Conservation (phyloP, 1,284 basidiomycete species). For the Cryptococcus deneoformans region DNA sequence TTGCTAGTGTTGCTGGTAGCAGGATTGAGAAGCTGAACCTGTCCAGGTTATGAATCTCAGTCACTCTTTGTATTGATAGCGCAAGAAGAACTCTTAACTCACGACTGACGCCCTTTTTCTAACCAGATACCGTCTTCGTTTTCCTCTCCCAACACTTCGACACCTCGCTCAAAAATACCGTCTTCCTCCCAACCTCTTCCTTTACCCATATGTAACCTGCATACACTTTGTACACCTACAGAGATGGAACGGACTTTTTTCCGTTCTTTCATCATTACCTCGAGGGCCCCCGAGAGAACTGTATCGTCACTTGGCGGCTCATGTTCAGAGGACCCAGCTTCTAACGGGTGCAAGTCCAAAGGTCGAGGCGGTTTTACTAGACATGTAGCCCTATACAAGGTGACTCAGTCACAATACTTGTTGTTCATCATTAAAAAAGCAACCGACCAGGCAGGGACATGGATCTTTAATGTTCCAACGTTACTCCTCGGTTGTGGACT, state of each 20-base stretch:
- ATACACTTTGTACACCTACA: conserved; percentile 42
- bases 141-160: conserved; percentile 31
- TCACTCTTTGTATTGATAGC: background rate
- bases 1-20: conserved; percentile 39
- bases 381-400: conserved; percentile 30
- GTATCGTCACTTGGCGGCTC: conserved; percentile 45
- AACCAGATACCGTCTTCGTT: conserved; percentile 43
- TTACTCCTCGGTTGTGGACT: conserved; percentile 26
- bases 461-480: conserved; percentile 33
- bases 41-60: background rate
- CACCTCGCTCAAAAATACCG: conserved; percentile 44
- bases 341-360: conserved; percentile 32
- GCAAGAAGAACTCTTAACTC: conserved; percentile 3
- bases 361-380: conserved; percentile 34
- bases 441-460: conserved; percentile 40
- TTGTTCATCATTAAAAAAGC: background rate
- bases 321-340: conserved; percentile 15
- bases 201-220: conserved; percentile 32
- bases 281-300: conserved; percentile 44
- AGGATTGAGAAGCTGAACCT: conserved; percentile 37
- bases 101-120: conserved; percentile 40
- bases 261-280: conserved; percentile 46
- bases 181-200: conserved; percentile 44
- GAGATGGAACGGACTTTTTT: conserved; percentile 32
- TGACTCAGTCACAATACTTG: too few relatives aligned